A percentile compares a stretch with the other conserved stretches of the same genome.
Conservation (phyloP, 331 rosid species). For the Pyrus hybrid region DNA sequence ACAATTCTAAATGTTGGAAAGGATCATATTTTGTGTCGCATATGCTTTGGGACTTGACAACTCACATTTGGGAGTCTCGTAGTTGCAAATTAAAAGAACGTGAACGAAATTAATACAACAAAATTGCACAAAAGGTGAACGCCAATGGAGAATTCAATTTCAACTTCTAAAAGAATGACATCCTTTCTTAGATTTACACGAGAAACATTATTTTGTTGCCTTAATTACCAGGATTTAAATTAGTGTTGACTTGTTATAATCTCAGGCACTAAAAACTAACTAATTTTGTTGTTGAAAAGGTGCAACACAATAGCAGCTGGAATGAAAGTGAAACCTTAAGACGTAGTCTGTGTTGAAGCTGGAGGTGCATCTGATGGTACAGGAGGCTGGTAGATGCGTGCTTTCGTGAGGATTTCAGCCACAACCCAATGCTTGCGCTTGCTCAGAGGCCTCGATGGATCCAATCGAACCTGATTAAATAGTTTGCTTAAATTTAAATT, state of each 20-base stretch:
- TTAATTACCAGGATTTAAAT: not conserved
- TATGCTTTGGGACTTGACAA: not conserved
- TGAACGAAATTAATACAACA: not conserved
- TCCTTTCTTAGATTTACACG: not conserved
- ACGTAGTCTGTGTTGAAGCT: not conserved
- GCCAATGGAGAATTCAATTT: not conserved
- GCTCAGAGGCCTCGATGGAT: constrained; percentile 81
- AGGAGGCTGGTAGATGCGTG: constrained; percentile 60
- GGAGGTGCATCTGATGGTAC: constrained; percentile 13
- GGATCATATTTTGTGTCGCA: not conserved
- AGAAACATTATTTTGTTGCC: not conserved
- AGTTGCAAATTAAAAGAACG: not conserved
- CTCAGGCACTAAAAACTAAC: not conserved
- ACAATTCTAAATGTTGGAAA: not conserved
- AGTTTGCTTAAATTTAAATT: not conserved
- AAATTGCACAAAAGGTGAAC: not conserved
- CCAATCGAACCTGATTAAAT: constrained; percentile 60
- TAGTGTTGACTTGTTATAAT: not conserved
- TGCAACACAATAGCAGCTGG: not conserved
- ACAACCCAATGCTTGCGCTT: constrained; percentile 75
- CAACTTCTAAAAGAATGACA: not conserved
- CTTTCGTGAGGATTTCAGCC: constrained; percentile 79
- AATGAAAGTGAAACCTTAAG: constrained; percentile 3
- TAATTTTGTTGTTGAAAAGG: not conserved
- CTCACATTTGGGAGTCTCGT: not conserved